Percentiles rank a stretch among this genome's conserved stretches.
Evolutionary conservation across 495 filamentous ascomycete genomes (phyloP).

Genomic region (Aspergillus heteromorphus): DNA sequence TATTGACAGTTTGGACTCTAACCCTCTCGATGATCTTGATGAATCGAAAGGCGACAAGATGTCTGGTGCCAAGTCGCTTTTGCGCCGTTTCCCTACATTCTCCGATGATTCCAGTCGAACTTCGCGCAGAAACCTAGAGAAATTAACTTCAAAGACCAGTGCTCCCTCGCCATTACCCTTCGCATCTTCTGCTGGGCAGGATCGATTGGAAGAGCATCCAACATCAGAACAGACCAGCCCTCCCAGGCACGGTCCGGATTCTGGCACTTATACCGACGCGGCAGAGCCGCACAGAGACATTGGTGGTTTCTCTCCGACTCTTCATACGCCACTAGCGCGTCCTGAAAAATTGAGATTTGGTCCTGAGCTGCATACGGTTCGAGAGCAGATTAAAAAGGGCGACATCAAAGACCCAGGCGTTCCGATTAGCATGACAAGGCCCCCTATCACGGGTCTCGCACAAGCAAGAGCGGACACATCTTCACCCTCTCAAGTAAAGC

Average conservation of each 20-base stretch:
- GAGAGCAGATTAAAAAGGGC: constrained; percentile 20
- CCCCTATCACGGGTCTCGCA: constrained; percentile 45
- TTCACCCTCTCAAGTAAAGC: constrained; percentile 17
- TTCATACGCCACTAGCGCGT: constrained; percentile 4
- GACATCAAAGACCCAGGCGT: constrained; percentile 26
- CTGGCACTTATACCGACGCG: constrained; percentile 6
- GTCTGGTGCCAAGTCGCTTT: constrained; percentile 21
- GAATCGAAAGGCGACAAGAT: constrained; percentile 26
- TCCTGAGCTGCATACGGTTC: constrained; percentile 22
- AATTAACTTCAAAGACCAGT: constrained; percentile 23
- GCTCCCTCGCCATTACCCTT: constrained; percentile 47
- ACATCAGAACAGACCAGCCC: constrained; percentile 14
- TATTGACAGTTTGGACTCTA: constrained; percentile 36
- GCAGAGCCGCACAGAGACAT: constrained; percentile 8
- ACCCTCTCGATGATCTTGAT: constrained; percentile 40
- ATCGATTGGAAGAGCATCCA: constrained; percentile 22
- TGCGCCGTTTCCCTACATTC: constrained; percentile 29
- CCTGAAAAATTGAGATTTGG: constrained; percentile 20
- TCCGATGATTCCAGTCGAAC: constrained; percentile 32
- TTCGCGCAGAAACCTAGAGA: constrained; percentile 30
- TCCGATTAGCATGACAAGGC: constrained; percentile 31
- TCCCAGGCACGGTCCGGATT: constrained; percentile 5
- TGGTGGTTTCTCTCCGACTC: constrained; percentile 4
- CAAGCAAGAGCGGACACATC: constrained; percentile 34
- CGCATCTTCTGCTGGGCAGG: constrained; percentile 38